These are phyloP conservation scores for Cronartium quercuum DNA, from an alignment of 1,284 basidiomycete species.

Conservation along the genomic window DNA sequence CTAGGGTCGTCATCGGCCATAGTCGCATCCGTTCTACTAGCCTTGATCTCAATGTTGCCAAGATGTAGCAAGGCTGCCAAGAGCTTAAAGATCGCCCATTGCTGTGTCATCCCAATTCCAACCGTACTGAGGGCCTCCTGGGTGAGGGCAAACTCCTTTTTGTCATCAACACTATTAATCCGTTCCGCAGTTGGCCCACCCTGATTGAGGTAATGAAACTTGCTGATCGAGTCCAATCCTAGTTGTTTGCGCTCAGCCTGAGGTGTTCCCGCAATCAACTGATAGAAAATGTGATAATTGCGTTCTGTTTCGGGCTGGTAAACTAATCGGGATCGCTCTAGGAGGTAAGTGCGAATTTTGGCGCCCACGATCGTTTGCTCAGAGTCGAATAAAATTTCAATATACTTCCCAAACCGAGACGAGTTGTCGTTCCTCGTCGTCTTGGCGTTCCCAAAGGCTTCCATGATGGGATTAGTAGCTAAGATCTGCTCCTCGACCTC, in stretches of 20 bases:
- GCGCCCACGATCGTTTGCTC: slow-evolving; percentile 95
- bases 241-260: slow-evolving; percentile 91
- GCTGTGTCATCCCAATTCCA: slow-evolving; percentile 91
- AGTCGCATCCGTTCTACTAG: slow-evolving; percentile 71
- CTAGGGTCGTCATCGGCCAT: slow-evolving; percentile 80
- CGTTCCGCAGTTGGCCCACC: slow-evolving; percentile 76
- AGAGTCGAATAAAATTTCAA: slow-evolving; percentile 96
- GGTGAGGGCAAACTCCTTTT: slow-evolving; percentile 86
- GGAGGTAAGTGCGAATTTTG: slow-evolving; percentile 90
- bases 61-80: slow-evolving; percentile 89
- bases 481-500: slow-evolving; percentile 96
- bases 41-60: slow-evolving; percentile 87
- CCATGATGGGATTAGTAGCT: slow-evolving; percentile 96
- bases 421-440: slow-evolving; percentile 99
- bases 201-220: slow-evolving; percentile 89
- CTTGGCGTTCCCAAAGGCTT: slow-evolving; percentile 98
- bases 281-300: slow-evolving; percentile 99
- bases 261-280: slow-evolving; percentile 93
- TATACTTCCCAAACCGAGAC: slow-evolving; percentile 98
- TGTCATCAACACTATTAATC: slow-evolving; percentile 88
- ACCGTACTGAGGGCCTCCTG: slow-evolving; percentile 93
- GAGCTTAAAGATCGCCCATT: slow-evolving; percentile 95
- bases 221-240: slow-evolving; percentile 70
- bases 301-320: slow-evolving; percentile 95
- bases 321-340: slow-evolving; percentile 93